These are phyloP conservation scores for Zygosaccharomyces lentus DNA, from an alignment of 805 yeast species.

Conservation along the genomic window DNA sequence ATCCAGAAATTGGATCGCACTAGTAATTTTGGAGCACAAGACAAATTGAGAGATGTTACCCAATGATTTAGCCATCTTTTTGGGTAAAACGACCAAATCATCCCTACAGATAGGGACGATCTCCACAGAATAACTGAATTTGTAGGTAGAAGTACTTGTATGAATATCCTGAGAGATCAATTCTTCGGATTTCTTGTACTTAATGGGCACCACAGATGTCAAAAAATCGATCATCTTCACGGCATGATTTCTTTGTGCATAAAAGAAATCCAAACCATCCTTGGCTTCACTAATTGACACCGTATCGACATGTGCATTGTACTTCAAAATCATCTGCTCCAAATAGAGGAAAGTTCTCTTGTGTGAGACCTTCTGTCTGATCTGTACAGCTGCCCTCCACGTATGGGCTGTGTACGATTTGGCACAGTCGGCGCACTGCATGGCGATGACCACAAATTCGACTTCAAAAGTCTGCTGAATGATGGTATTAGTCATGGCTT, in stretches of 20 bases:
- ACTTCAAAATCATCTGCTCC: conserved; percentile 90
- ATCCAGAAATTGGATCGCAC: conserved; percentile 81
- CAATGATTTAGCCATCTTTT: conserved; percentile 73
- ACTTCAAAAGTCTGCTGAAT: conserved; percentile 94
- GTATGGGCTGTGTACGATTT: conserved; percentile 94
- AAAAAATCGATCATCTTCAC: conserved; percentile 90
- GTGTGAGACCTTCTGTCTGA: conserved; percentile 95
- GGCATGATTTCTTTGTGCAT: conserved; percentile 85
- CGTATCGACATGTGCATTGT: conserved; percentile 90
- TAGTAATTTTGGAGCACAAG: conserved; percentile 78
- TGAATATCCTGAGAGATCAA: conserved; percentile 89
- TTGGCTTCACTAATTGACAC: conserved; percentile 86
- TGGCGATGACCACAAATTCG: conserved; percentile 86
- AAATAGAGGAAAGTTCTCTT: conserved; percentile 93
- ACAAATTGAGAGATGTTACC: conserved; percentile 82
- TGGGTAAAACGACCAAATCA: conserved; percentile 88
- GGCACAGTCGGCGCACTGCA: conserved; percentile 99
- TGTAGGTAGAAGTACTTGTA: conserved; percentile 80
- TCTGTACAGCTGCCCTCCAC: conserved; percentile 97
- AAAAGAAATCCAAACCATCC: conserved; percentile 94
- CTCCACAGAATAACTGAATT: conserved; percentile 89
- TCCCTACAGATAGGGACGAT: conserved; percentile 96
- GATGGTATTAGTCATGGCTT: conserved; percentile 86
- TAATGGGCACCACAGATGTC: conserved; percentile 77
- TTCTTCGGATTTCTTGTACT: conserved; percentile 81